Evolutionary conservation across 257 asterid genomes (phyloP), one percentile per base, ranked within the genome.

Genomic region (Solanum chilense): DNA sequence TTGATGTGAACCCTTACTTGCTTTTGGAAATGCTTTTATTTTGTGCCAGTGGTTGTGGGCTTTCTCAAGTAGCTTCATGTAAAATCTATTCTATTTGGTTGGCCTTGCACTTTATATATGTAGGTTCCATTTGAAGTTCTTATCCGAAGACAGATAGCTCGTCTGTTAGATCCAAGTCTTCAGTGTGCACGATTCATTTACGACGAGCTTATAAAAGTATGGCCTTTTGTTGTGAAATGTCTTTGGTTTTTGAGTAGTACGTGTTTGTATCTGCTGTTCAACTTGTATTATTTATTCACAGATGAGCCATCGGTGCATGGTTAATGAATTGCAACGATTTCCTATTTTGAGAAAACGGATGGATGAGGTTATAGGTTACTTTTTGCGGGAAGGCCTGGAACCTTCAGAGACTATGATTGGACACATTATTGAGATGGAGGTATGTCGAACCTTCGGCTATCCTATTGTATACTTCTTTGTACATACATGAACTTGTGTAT

Each of bases 91-190:
- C 41, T 35, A 44, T 78, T 80, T 80, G 85, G 44, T 80, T 80
- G 68, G 25, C 16, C 69, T 80, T 80, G 85, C 69, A 33, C 74
- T 86, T 45, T 33, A 62, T 88, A 88, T 77, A 20, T 92, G 89
- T 70, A 95, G 99, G 98, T 94, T 84, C 99, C 99, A 68, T 97
- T 97, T 91, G 99, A 97, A 90, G 97, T 95, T 92, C 98, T 97
- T 88, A 88, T 96, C 85, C 93, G 97, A 86, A 95, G 95, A 84
- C 98, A 97, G 90, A 96, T 97, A 47, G 96, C 98, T 86, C 98
- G 99, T 21, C 89, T 97, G 83, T 91, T 93, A 95, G 99, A 97
- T 91, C 99, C 99, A 68, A 97, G 99, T 91, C 98, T 97, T 86
- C 99, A 97, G 89, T 97, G 99, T 92, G 96, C 99, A 81, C 91